Percentiles rank a stretch among this genome's conserved stretches.
phyloP scores from a whole-genome alignment of 306 rosid genomes.

The Cotoneaster glaucophyllus region DNA sequence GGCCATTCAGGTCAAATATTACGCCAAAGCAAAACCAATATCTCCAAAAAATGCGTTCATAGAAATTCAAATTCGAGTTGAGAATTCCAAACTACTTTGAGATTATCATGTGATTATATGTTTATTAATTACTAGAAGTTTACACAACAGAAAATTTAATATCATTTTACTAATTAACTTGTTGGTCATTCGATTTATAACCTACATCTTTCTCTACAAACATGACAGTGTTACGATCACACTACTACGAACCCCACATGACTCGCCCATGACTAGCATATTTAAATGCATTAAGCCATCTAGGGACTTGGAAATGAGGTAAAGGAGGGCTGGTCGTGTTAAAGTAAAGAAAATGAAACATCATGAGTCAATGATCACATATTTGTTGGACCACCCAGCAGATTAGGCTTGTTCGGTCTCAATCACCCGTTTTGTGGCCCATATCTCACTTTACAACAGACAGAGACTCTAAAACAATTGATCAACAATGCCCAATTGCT shows the following conservation, averaged over 20 bases:
- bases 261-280: not conserved
- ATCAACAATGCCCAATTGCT: not conserved
- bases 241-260: not conserved
- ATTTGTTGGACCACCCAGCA: slow-evolving; percentile 14
- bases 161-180: no score
- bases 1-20: no score
- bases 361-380: slow-evolving; percentile 16
- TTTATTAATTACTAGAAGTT: no score
- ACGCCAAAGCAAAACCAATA: no score
- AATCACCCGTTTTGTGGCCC: slow-evolving; percentile 24
- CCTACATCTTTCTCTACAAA: not conserved
- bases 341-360: not conserved
- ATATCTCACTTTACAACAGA: not conserved
- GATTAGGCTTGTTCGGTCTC: slow-evolving; percentile 11
- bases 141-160: no score
- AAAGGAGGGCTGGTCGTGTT: not conserved
- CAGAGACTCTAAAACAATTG: not conserved
- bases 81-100: no score
- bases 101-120: no score
- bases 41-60: no score
- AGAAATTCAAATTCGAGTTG: no score
- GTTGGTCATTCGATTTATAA: not conserved
- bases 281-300: not conserved
- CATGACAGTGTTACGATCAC: no score
- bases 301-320: not conserved